Evolutionary conservation across 148 eudicot species (phyloP), one percentile per base, ranked within the genome.

Genomic region (Silene uniflora): DNA sequence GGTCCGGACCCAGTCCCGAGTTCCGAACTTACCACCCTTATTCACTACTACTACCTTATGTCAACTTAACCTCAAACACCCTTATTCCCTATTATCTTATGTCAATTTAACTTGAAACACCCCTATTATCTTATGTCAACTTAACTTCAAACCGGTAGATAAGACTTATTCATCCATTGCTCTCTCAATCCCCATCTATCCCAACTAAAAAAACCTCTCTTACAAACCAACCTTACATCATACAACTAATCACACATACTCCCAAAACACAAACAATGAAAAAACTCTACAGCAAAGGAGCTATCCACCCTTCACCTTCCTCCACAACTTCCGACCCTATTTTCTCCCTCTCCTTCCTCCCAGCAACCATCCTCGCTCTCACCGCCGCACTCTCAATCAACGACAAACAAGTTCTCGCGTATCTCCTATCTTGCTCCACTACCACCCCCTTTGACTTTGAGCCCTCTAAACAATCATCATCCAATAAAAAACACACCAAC

Each of bases 241-340:
- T 11, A 52, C 47, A 55, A 10, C 23, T n/a, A 16, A 63, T 21
- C 56, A 67, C 65, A 62, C 3, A 64, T n/a, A n/a, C n/a, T 17
- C 69, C 14, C 24, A 1, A 35, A 17, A 32, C 39, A 67, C 39
- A 39, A 39, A 79, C 73, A 47, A 91, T 92, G 97, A 92, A 90
- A 81, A 92, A 87, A 77, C 90, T 88, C 72, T 89, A 80, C 73
- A 73, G 81, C 42, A 92, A 85, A 78, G 87, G 85, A 29, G 69
- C 86, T 10, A 90, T 90, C 62, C 97, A 92, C 60, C 97, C 97
- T 47, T 83, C 94, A 13, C 89, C 88, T 46, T 83, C 97, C 5
- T 71, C 80, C 17, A 29, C 79, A 3, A 52, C 82, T 39, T 72
- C 83, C 29, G 88, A 86, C 67, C 87, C 81, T 10, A 85, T 90